Conservation (phyloP, 495 filamentous ascomycete species). For the Aspergillus hancockii region DNA sequence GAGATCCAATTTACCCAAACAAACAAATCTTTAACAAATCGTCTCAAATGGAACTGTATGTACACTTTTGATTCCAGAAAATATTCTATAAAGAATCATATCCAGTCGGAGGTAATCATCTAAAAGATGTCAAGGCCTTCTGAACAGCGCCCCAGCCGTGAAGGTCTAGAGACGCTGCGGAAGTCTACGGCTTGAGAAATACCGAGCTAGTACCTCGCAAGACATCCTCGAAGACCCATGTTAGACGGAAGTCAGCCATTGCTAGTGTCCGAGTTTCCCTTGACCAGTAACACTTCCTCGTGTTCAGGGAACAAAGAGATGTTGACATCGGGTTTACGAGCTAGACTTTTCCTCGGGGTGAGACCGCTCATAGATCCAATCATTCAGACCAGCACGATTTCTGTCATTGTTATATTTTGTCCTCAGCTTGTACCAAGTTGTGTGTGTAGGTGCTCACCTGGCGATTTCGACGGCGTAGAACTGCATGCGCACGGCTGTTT, state of each 20-base stretch:
- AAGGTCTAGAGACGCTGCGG: neutral
- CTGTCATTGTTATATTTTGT: slow-evolving; percentile 38
- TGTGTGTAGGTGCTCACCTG: slow-evolving; percentile 52
- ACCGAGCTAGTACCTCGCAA: neutral
- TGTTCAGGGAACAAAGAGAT: neutral
- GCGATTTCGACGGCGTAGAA: slow-evolving; percentile 98
- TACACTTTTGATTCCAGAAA: slow-evolving; percentile 3
- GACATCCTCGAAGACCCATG: neutral
- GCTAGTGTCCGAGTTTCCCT: neutral
- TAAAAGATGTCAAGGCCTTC: neutral
- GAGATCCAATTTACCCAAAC: neutral
- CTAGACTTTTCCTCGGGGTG: slow-evolving; percentile 44
- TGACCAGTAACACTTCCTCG: neutral
- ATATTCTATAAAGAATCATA: neutral
- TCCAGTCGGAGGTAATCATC: neutral
- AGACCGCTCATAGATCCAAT: slow-evolving; percentile 89
- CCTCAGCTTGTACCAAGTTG: neutral
- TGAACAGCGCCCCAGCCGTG: neutral
- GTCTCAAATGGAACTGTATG: neutral
- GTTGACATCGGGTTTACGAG: slow-evolving; percentile 22
- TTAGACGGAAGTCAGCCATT: neutral
- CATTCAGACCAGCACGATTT: slow-evolving; percentile 86
- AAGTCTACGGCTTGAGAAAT: neutral
- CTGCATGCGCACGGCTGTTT: slow-evolving; percentile 74
- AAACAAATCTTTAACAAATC: neutral